Conservation (phyloP, 768 basidiomycete genomes). For the Suillus plorans region DNA sequence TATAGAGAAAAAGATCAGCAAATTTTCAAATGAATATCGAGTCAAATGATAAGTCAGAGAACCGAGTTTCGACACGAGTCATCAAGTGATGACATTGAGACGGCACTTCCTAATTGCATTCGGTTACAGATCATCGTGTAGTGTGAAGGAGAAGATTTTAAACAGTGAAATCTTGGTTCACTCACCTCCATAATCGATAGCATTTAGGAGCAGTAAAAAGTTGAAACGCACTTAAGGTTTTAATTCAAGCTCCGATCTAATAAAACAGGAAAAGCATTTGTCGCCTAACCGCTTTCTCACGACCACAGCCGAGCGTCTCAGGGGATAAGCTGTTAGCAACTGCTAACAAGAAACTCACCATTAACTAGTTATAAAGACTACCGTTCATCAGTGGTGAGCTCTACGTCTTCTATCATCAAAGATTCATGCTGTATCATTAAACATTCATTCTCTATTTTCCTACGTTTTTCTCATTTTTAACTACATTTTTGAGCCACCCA, state of each 20-base stretch:
- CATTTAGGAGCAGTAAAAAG: neutral
- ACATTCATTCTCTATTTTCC: neutral
- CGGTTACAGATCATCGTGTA: conserved; percentile 31
- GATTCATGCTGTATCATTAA: conserved; percentile 5
- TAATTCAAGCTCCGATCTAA: conserved; percentile 30
- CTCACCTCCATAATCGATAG: conserved; percentile 20
- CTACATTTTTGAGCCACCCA: conserved; percentile 7
- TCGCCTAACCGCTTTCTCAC: conserved; percentile 32
- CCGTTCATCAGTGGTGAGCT: conserved; percentile 25
- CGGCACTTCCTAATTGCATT: conserved; percentile 39
- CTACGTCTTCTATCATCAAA: conserved; percentile 14
- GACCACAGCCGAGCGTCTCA: conserved; percentile 34
- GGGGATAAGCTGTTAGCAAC: conserved; percentile 36
- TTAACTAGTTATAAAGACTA: conserved; percentile 10
- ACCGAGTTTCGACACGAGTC: conserved; percentile 35
- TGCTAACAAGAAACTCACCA: conserved; percentile 24
- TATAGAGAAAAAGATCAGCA: neutral
- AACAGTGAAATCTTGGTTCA: neutral
- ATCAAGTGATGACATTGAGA: conserved; percentile 27
- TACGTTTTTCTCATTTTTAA: conserved; percentile 17
- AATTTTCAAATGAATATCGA: neutral
- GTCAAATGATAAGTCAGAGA: conserved; percentile 24
- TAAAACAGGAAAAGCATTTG: conserved; percentile 26
- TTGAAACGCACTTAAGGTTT: conserved; percentile 1
- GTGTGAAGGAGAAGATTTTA: neutral